A percentile compares a stretch with the other conserved stretches of the same genome.
phyloP scores from a whole-genome alignment of 2,329 filamentous ascomycete genomes.

The Diplodia seriata region DNA sequence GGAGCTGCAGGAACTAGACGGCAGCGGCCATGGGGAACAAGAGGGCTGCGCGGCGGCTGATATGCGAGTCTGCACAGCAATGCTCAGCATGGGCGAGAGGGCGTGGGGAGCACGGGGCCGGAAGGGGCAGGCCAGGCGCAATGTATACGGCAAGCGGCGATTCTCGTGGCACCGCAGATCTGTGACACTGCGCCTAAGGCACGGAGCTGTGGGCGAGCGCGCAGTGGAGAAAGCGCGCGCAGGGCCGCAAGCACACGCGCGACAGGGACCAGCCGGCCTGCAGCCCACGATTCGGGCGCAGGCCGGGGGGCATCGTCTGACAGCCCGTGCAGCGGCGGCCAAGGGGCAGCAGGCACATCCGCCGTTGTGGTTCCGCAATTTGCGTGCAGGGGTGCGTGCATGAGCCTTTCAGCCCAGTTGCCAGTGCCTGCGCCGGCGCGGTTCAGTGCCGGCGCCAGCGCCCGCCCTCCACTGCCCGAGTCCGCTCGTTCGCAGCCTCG shows the following conservation, averaged over 20 bases:
- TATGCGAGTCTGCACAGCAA: background rate
- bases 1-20: conserved; percentile 7
- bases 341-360: conserved; percentile 25
- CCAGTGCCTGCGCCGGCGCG: background rate
- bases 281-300: conserved; percentile 24
- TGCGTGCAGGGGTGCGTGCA: conserved; percentile 14
- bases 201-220: conserved; percentile 27
- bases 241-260: conserved; percentile 21
- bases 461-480: background rate
- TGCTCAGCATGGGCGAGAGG: conserved; percentile 4
- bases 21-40: conserved; percentile 20
- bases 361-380: conserved; percentile 30
- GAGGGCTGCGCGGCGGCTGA: background rate
- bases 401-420: background rate
- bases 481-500: background rate
- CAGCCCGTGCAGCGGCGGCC: conserved; percentile 24
- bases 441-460: background rate
- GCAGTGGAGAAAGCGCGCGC: conserved; percentile 18
- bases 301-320: conserved; percentile 27
- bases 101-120: conserved; percentile 29
- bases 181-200: conserved; percentile 29
- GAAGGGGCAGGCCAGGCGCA: conserved; percentile 28
- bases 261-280: conserved; percentile 26
- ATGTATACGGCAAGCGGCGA: conserved; percentile 38
- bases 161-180: conserved; percentile 38